These are phyloP conservation scores for Colletotrichum shisoi DNA, from an alignment of 2,329 filamentous ascomycete species.

Conservation along the genomic window DNA sequence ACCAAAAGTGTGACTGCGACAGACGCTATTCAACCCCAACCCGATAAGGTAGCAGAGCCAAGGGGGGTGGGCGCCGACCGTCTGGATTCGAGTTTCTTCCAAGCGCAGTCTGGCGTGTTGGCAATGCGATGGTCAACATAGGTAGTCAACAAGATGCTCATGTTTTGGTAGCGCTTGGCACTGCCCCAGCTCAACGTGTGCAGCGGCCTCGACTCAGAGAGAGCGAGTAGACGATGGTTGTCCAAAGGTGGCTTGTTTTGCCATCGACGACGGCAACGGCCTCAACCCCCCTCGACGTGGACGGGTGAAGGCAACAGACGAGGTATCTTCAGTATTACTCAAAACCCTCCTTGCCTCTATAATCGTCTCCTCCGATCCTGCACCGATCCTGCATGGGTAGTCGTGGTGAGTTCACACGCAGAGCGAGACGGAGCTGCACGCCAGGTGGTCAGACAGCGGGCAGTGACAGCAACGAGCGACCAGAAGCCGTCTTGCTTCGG, in stretches of 20 bases:
- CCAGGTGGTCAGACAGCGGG: no score
- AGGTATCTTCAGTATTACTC: slow-evolving; percentile 1
- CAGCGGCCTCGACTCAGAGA: slow-evolving; percentile 15
- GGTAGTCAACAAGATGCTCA: slow-evolving; percentile 5
- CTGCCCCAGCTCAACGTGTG: slow-evolving; percentile 8
- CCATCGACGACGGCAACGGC: slow-evolving; percentile 25
- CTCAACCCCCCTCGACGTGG: neutral
- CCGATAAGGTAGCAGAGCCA: neutral
- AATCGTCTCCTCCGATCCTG: neutral
- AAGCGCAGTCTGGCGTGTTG: slow-evolving; percentile 14
- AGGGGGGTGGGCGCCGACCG: slow-evolving; percentile 2
- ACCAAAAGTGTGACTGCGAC: neutral
- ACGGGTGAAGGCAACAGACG: neutral
- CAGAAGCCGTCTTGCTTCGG: slow-evolving; percentile 15
- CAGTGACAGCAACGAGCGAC: neutral
- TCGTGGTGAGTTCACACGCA: neutral
- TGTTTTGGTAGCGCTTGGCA: slow-evolving; percentile 1
- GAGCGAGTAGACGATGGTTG: neutral
- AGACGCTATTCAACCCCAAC: slow-evolving; percentile 5
- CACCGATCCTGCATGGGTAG: neutral
- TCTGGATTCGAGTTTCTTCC: slow-evolving; percentile 17
- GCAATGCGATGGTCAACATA: slow-evolving; percentile 4
- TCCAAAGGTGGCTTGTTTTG: slow-evolving; percentile 1
- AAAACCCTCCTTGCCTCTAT: no score
- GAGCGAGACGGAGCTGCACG: no score